Conservation (phyloP, 106 monocot species). For the Dendrobium chrysotoxum region DNA sequence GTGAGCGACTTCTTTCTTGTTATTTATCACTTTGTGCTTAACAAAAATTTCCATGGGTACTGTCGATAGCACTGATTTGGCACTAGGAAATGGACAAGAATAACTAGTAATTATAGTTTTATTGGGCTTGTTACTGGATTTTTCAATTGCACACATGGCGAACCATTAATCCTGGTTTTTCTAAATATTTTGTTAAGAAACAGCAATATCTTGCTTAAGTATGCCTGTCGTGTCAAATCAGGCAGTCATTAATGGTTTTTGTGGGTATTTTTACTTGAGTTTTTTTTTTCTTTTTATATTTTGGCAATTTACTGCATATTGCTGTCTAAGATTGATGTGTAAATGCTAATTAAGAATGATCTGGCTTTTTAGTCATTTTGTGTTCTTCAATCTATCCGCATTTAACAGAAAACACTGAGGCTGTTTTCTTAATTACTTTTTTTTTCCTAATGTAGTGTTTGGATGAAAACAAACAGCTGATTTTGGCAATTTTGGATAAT, state of each 20-base stretch:
- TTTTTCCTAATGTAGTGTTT: slow-evolving; percentile 17
- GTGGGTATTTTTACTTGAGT: background rate
- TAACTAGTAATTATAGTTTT: background rate
- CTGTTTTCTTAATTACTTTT: background rate
- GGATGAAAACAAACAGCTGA: slow-evolving; percentile 34
- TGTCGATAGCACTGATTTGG: no score
- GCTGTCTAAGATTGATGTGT: background rate
- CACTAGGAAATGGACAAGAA: no score
- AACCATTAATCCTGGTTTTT: background rate
- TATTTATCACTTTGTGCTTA: no score
- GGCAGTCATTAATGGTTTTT: background rate
- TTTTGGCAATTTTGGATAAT: slow-evolving; percentile 55
- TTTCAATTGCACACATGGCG: background rate
- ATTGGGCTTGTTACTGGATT: background rate
- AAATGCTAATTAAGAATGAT: background rate
- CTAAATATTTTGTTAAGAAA: background rate
- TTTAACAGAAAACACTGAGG: background rate
- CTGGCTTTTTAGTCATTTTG: background rate
- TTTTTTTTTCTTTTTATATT: background rate
- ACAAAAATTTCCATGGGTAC: no score
- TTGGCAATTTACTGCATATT: background rate
- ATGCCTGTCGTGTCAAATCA: background rate
- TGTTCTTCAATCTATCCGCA: background rate
- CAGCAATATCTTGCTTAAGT: background rate
- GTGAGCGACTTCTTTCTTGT: no score